These are phyloP conservation scores for Lactarius sp. DNA, from an alignment of 768 basidiomycete species.

Conservation along the genomic window DNA sequence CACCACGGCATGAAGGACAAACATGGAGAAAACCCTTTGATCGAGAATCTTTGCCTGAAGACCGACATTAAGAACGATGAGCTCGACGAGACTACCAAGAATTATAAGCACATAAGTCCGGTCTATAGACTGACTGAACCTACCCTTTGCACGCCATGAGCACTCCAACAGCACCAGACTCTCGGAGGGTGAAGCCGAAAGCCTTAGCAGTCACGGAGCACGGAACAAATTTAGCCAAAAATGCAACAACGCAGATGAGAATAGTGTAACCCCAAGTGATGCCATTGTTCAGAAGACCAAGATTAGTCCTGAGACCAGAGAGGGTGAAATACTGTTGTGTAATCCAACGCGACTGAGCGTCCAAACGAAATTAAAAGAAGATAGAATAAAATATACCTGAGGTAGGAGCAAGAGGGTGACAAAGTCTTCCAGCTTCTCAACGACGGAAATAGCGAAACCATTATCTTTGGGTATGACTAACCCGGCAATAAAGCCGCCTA, in stretches of 20 bases:
- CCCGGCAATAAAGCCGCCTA: conserved; percentile 78
- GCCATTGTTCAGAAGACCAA: conserved; percentile 70
- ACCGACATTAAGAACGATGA: conserved; percentile 90
- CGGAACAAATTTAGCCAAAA: conserved; percentile 72
- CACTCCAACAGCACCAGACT: conserved; percentile 75
- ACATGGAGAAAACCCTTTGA: conserved; percentile 78
- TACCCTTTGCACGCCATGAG: conserved; percentile 91
- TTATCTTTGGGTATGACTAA: conserved; percentile 79
- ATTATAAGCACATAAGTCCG: neutral
- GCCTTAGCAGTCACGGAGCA: conserved; percentile 56
- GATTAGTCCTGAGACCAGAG: conserved; percentile 75
- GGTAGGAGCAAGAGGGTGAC: conserved; percentile 71
- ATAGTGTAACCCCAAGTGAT: conserved; percentile 79
- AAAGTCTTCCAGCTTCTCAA: conserved; percentile 87
- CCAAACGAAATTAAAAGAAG: neutral
- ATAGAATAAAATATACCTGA: conserved; percentile 45
- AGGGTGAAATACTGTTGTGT: conserved; percentile 63
- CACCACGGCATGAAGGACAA: conserved; percentile 73
- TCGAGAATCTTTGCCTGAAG: conserved; percentile 60
- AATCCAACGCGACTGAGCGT: conserved; percentile 23
- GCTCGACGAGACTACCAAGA: conserved; percentile 59
- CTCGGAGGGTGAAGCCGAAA: conserved; percentile 67
- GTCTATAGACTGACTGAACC: conserved; percentile 25
- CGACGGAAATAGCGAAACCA: conserved; percentile 72
- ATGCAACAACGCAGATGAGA: conserved; percentile 69